phyloP scores from a whole-genome alignment of 345 rosid species.

The Raphanus sativus region DNA sequence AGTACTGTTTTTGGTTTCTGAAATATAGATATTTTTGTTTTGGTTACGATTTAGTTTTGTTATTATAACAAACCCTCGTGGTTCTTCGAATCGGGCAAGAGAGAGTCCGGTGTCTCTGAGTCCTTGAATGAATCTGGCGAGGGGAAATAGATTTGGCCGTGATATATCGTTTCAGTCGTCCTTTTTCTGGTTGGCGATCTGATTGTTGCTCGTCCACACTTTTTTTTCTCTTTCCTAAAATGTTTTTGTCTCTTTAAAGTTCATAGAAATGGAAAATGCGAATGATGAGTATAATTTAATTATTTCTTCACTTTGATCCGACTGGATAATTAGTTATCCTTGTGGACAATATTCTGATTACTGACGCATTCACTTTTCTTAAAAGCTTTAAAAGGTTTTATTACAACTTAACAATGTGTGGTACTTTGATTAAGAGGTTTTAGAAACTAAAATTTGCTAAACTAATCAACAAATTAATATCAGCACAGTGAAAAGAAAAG shows the following conservation, averaged over 20 bases:
- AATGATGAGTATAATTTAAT: conserved; percentile 5
- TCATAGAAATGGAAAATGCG: not conserved
- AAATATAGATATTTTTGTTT: not conserved
- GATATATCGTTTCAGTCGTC: conserved; percentile 47
- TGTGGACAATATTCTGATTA: conserved; percentile 10
- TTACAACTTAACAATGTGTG: too few relatives aligned
- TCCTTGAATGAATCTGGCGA: conserved; percentile 33
- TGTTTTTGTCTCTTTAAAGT: not conserved
- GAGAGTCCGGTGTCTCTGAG: conserved; percentile 42
- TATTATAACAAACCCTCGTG: conserved; percentile 1
- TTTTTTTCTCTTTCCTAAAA: not conserved
- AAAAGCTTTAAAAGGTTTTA: not conserved
- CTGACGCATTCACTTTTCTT: conserved; percentile 27
- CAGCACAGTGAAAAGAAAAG: too few relatives aligned
- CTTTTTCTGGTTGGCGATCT: conserved; percentile 17
- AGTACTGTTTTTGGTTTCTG: not conserved
- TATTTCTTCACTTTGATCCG: conserved; percentile 43
- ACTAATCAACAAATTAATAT: too few relatives aligned
- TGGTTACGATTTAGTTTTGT: not conserved
- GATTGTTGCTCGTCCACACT: conserved; percentile 42
- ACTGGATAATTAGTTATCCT: conserved; percentile 7
- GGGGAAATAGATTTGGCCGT: conserved; percentile 34
- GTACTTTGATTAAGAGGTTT: too few relatives aligned
- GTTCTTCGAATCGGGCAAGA: conserved; percentile 28
- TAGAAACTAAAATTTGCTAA: too few relatives aligned